A percentile compares a stretch with the other conserved stretches of the same genome.
Conservation (phyloP, 352 stramenopile species). For the Globisporangium camurandrum region DNA sequence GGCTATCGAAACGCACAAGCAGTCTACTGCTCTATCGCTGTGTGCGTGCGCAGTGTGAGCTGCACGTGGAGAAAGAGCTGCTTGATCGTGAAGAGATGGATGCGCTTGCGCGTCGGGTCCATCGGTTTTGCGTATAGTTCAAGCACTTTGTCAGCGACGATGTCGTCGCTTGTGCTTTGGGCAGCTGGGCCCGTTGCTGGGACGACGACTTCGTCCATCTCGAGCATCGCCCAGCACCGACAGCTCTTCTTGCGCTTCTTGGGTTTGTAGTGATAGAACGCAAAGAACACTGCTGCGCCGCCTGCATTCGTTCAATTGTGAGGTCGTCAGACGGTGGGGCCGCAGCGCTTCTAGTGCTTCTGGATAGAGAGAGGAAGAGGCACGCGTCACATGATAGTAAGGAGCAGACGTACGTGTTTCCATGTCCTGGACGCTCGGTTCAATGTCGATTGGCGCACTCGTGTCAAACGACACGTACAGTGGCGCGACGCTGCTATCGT, state of each 20-base stretch:
- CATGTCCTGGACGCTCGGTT: conserved; percentile 40
- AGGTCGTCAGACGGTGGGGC: too few relatives aligned
- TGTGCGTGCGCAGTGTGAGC: conserved; percentile 17
- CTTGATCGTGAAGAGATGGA: conserved; percentile 70
- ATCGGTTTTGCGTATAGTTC: conserved; percentile 70
- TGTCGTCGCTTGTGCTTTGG: background rate
- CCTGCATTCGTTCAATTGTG: too few relatives aligned
- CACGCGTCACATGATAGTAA: too few relatives aligned
- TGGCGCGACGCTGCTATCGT: conserved; percentile 19
- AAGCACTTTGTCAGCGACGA: conserved; percentile 24
- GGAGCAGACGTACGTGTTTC: conserved; percentile 27
- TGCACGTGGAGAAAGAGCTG: conserved; percentile 58
- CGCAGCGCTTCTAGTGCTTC: too few relatives aligned
- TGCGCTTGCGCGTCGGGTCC: conserved; percentile 52
- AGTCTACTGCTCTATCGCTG: background rate
- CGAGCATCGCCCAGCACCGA: conserved; percentile 61
- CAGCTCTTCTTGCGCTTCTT: conserved; percentile 77
- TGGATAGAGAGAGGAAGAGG: too few relatives aligned
- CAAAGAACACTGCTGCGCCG: conserved; percentile 53
- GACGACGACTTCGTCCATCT: conserved; percentile 54
- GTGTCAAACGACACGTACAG: conserved; percentile 44
- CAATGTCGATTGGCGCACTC: conserved; percentile 24
- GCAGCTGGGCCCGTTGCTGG: background rate
- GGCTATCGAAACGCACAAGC: background rate
- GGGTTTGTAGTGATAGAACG: conserved; percentile 70